phyloP scores from a whole-genome alignment of 1,139 yeast genomes.

The Hyphopichia burtonii region DNA sequence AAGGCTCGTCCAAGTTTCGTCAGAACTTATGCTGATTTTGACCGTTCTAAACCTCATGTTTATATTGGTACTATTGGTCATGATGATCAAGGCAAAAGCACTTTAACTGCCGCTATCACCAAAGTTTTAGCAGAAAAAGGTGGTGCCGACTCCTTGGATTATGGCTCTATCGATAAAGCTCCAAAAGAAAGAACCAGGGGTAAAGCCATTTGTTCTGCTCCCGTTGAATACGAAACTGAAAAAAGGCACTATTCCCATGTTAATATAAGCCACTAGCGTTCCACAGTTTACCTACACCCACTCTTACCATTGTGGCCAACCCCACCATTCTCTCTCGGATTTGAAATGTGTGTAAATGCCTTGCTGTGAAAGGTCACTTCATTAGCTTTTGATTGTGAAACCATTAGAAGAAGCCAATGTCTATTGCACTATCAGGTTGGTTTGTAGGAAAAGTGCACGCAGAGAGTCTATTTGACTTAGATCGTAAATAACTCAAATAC shows the following conservation, averaged over 20 bases:
- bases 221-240: slow-evolving; percentile 90
- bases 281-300: not conserved
- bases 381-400: too few species aligned
- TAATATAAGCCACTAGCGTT: slow-evolving; percentile 1
- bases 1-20: slow-evolving; percentile 28
- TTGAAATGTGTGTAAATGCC: too few species aligned
- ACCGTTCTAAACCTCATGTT: slow-evolving; percentile 93
- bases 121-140: slow-evolving; percentile 86
- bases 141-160: slow-evolving; percentile 92
- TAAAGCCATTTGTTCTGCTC: slow-evolving; percentile 97
- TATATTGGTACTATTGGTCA: slow-evolving; percentile 92
- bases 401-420: too few species aligned
- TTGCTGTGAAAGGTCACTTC: too few species aligned
- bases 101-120: slow-evolving; percentile 97
- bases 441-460: too few species aligned
- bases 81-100: slow-evolving; percentile 98
- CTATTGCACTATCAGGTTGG: too few species aligned
- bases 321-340: too few species aligned
- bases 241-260: slow-evolving; percentile 96
- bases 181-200: slow-evolving; percentile 99
- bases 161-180: slow-evolving; percentile 92
- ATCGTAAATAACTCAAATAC: too few species aligned
- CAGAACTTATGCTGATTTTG: slow-evolving; percentile 67
- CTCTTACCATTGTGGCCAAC: too few species aligned
- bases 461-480: too few species aligned